These are phyloP conservation scores for Rhizophlyctis rosea DNA, from an alignment of 192 early-diverging fungal genomes.

Conservation along the genomic window DNA sequence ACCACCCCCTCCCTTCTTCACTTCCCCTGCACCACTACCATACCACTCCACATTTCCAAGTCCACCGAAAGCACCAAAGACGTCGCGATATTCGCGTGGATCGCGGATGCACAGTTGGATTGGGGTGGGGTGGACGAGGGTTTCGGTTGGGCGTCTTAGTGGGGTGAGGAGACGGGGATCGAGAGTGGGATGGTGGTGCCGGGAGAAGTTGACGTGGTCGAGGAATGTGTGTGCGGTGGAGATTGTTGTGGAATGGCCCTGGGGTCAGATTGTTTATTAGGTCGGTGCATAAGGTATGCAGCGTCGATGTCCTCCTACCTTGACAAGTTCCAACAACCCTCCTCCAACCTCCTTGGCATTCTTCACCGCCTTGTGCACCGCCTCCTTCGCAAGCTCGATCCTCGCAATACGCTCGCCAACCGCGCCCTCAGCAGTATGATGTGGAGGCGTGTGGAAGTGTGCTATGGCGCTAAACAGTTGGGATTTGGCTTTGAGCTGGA, in stretches of 20 bases:
- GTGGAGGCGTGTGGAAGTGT: conserved; percentile 49
- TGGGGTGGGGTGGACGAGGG: conserved; percentile 33
- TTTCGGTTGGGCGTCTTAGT: conserved; percentile 31
- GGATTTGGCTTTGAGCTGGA: conserved; percentile 40
- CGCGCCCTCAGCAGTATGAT: conserved; percentile 24
- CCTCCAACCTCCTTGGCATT: conserved; percentile 33
- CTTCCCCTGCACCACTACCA: too few relatives aligned
- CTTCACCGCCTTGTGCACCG: conserved; percentile 27
- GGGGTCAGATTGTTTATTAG: not conserved
- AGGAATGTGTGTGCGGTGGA: conserved; percentile 34
- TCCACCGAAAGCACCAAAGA: conserved; percentile 23
- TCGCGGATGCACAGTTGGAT: conserved; percentile 22
- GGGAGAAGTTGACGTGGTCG: conserved; percentile 40
- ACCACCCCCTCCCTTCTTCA: too few relatives aligned
- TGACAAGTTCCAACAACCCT: conserved; percentile 22
- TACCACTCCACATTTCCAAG: conserved; percentile 8
- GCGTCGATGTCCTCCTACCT: conserved; percentile 18
- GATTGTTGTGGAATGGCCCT: conserved; percentile 38
- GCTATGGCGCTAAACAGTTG: conserved; percentile 48
- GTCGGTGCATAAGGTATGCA: not conserved
- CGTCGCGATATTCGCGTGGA: conserved; percentile 19
- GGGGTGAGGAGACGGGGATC: conserved; percentile 35
- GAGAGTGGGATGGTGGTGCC: conserved; percentile 34
- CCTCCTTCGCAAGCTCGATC: conserved; percentile 34
- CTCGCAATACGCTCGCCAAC: conserved; percentile 47